Evolutionary conservation across 2,329 filamentous ascomycete genomes (phyloP).

Genomic region (Ceratocystis eucalypticola): DNA sequence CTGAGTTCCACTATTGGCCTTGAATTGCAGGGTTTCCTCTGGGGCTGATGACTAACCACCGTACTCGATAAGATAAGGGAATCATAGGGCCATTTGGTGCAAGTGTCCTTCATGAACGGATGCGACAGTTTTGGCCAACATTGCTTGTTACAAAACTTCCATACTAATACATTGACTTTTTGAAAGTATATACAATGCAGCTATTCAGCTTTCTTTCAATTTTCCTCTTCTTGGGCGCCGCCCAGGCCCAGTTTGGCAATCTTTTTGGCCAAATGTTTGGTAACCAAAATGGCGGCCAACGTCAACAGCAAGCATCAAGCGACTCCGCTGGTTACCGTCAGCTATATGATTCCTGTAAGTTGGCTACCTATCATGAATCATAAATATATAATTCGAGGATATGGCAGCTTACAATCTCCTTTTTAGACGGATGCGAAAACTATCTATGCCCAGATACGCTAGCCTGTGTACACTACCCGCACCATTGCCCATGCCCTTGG

Average conservation of each 20-base stretch:
- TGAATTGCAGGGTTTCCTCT: background rate
- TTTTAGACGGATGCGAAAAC: constrained; percentile 67
- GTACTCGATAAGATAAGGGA: constrained; percentile 17
- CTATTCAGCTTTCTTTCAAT: constrained; percentile 11
- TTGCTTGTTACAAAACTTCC: background rate
- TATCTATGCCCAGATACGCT: constrained; percentile 92
- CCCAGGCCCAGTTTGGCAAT: constrained; percentile 63
- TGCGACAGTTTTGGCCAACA: constrained; percentile 1
- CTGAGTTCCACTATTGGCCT: background rate
- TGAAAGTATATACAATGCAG: background rate
- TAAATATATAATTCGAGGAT: background rate
- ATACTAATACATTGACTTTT: background rate
- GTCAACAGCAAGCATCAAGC: constrained; percentile 67
- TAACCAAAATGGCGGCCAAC: constrained; percentile 34
- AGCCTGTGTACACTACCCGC: constrained; percentile 88
- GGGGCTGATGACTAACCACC: constrained; percentile 9
- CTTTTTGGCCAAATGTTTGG: constrained; percentile 99
- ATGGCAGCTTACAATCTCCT: background rate
- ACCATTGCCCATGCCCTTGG: constrained; percentile 90
- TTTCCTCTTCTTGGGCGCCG: constrained; percentile 20
- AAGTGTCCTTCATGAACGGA: constrained; percentile 2
- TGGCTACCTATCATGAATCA: background rate
- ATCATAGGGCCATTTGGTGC: background rate
- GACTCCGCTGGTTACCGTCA: constrained; percentile 69
- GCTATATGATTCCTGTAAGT: constrained; percentile 52